phyloP scores from a whole-genome alignment of 75 land plant genomes.

The Cryptomeria japonica region DNA sequence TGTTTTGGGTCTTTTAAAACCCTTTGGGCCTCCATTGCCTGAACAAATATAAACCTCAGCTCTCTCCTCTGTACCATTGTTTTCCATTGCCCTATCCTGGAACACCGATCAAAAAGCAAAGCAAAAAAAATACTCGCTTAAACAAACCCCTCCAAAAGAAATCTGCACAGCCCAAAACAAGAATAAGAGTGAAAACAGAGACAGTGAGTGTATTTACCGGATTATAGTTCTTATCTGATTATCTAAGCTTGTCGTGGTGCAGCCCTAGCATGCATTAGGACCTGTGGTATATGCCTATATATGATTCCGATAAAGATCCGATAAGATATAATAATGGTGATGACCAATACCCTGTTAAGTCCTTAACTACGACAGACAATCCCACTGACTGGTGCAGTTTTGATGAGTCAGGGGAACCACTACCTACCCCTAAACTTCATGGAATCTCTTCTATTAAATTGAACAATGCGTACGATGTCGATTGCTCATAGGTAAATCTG shows the following conservation, averaged over 20 bases:
- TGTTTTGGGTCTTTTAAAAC: slow-evolving; percentile 1
- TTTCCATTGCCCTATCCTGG: neutral
- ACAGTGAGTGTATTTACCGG: neutral
- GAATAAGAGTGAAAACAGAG: neutral
- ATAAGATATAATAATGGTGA: neutral
- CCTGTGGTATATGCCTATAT: neutral
- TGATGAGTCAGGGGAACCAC: no score
- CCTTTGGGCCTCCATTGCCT: slow-evolving; percentile 3
- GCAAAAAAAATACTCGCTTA: neutral
- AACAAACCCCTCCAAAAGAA: neutral
- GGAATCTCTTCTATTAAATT: no score
- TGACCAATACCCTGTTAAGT: neutral
- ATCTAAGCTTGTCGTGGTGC: neutral
- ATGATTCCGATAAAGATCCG: neutral
- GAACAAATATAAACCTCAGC: neutral
- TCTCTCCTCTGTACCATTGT: neutral
- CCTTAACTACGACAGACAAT: neutral
- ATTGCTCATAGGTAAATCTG: no score
- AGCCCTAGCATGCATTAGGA: neutral
- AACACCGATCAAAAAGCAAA: neutral
- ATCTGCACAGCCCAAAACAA: neutral
- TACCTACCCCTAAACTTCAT: no score
- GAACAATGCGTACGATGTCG: no score
- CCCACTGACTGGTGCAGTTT: no score
- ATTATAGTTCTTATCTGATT: neutral